A percentile compares a stretch with the other conserved stretches of the same genome.
These are phyloP conservation scores for Kwoniella sp. DNA, from an alignment of 768 basidiomycete genomes.

Conservation along the genomic window DNA sequence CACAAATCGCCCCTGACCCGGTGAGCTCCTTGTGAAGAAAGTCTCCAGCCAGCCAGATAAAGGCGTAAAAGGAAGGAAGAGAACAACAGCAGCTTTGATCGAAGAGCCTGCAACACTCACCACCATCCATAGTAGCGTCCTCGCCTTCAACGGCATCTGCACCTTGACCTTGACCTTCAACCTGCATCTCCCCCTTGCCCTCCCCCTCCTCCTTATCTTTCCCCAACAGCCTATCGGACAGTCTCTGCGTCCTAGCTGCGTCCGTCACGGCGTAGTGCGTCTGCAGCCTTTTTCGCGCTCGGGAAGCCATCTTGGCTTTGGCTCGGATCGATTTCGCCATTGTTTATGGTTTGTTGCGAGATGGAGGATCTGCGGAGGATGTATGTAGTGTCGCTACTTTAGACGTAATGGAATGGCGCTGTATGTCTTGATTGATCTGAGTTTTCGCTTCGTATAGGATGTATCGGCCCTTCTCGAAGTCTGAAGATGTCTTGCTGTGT, in stretches of 20 bases:
- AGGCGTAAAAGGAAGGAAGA: background rate
- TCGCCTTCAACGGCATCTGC: background rate
- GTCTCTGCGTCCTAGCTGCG: conserved; percentile 42
- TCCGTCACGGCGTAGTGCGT: conserved; percentile 50
- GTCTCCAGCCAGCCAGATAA: background rate
- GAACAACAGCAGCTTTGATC: background rate
- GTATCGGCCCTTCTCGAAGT: too few species aligned
- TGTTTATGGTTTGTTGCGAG: background rate
- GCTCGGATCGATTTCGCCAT: conserved; percentile 56
- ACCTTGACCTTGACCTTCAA: conserved; percentile 13
- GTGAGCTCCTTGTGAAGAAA: too few species aligned
- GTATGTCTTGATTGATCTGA: too few species aligned
- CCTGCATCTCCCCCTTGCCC: conserved; percentile 26
- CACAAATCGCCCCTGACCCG: background rate
- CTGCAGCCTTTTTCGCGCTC: conserved; percentile 45
- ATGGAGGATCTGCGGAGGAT: too few species aligned
- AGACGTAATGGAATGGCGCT: too few species aligned
- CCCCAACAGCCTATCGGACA: conserved; percentile 41
- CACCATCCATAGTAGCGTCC: background rate
- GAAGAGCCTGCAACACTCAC: background rate
- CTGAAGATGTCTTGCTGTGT: too few species aligned
- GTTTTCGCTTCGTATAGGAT: too few species aligned
- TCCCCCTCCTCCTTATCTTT: conserved; percentile 50
- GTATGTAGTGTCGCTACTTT: too few species aligned
- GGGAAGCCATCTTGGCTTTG: conserved; percentile 47